Percentiles rank a stretch among this genome's conserved stretches.
These are phyloP conservation scores for Aspergillus caelatus DNA, from an alignment of 2,329 filamentous ascomycete species.

Conservation along the genomic window DNA sequence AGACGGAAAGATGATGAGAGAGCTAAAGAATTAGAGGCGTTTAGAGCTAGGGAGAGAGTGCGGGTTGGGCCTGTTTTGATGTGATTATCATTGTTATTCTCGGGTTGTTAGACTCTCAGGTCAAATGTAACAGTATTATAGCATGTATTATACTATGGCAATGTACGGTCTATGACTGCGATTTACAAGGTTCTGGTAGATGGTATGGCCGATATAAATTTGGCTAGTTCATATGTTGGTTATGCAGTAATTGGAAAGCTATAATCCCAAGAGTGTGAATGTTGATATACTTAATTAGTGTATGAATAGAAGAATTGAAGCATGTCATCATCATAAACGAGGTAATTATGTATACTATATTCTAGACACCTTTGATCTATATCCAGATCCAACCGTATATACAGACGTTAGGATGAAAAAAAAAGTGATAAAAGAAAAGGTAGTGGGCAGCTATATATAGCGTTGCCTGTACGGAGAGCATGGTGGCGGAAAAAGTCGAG, in stretches of 20 bases:
- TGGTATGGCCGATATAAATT: not conserved
- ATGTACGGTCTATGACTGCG: not conserved
- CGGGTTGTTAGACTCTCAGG: not conserved
- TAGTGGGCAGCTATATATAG: not conserved
- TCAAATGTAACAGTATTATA: not conserved
- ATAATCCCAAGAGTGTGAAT: not conserved
- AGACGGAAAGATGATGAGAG: conserved; percentile 16
- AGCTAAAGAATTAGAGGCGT: conserved; percentile 12
- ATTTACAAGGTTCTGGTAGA: not conserved
- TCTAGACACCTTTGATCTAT: conserved; percentile 29
- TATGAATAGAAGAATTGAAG: not conserved
- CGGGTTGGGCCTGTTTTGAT: conserved; percentile 50
- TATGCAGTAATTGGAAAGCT: too few species aligned
- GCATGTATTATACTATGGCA: not conserved
- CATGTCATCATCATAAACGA: not conserved
- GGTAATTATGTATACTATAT: conserved; percentile 17
- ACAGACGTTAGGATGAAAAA: conserved; percentile 18
- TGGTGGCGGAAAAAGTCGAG: not conserved
- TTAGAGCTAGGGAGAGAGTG: conserved; percentile 35
- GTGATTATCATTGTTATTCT: not conserved
- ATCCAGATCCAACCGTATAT: conserved; percentile 28
- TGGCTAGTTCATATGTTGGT: not conserved
- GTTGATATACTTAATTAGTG: not conserved
- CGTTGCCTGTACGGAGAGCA: not conserved
- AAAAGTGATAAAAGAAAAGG: not conserved